phyloP scores from a whole-genome alignment of 495 filamentous ascomycete genomes.

The Cercophora sp. region DNA sequence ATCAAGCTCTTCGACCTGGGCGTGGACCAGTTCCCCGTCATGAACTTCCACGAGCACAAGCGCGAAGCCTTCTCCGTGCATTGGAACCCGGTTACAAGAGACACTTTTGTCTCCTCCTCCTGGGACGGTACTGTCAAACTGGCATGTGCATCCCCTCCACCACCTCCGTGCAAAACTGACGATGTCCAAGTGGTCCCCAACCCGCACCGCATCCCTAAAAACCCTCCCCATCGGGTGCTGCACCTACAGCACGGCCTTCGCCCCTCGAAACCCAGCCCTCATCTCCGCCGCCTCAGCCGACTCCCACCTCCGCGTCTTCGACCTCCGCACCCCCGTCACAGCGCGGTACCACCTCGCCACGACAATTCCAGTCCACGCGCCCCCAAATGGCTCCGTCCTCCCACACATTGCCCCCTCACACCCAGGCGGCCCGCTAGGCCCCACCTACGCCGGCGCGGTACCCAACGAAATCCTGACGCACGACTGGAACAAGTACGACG shows the following conservation, averaged over 20 bases:
- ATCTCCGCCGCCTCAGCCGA: conserved; percentile 81
- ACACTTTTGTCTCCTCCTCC: conserved; percentile 78
- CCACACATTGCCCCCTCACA: conserved; percentile 23
- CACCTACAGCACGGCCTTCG: conserved; percentile 82
- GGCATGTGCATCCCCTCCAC: conserved; percentile 34
- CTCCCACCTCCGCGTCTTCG: conserved; percentile 81
- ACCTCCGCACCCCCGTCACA: conserved; percentile 75
- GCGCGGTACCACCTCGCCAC: conserved; percentile 78
- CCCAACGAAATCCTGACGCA: conserved; percentile 80
- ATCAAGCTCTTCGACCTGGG: conserved; percentile 89
- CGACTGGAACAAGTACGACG: conserved; percentile 98
- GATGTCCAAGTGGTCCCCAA: conserved; percentile 78
- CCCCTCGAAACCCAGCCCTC: conserved; percentile 71
- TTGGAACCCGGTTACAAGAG: conserved; percentile 91
- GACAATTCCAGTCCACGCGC: conserved; percentile 70
- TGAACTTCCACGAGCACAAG: conserved; percentile 85
- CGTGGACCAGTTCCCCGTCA: conserved; percentile 74
- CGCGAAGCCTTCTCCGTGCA: conserved; percentile 85
- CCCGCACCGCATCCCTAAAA: conserved; percentile 61
- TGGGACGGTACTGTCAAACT: conserved; percentile 96
- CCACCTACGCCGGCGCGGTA: conserved; percentile 27
- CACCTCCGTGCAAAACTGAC: background rate
- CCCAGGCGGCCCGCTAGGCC: conserved; percentile 15
- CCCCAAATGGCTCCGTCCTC: conserved; percentile 36
- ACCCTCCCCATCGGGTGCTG: conserved; percentile 88